These are phyloP conservation scores for Stachybotrys elegans DNA, from an alignment of 2,329 filamentous ascomycete genomes.

Conservation along the genomic window DNA sequence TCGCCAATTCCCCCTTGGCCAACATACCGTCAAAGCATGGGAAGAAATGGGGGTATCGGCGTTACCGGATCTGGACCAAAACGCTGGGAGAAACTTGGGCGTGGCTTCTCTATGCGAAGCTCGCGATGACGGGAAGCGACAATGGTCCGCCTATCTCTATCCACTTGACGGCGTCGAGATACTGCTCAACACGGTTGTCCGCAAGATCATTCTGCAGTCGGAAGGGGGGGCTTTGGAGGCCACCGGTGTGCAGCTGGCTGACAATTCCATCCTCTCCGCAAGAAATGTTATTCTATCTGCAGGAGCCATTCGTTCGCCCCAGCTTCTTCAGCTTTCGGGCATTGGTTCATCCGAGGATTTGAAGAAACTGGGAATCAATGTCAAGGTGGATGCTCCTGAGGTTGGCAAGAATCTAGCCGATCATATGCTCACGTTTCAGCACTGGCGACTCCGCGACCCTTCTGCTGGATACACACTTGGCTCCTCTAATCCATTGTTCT, in stretches of 20 bases:
- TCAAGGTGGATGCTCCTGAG: constrained; percentile 33
- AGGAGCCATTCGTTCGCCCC: constrained; percentile 41
- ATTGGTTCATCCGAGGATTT: constrained; percentile 37
- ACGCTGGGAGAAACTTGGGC: constrained; percentile 23
- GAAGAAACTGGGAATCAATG: constrained; percentile 31
- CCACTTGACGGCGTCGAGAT: constrained; percentile 19
- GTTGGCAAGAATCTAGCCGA: constrained; percentile 40
- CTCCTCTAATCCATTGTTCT: constrained; percentile 28
- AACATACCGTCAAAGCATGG: constrained; percentile 31
- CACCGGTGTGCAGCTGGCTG: constrained; percentile 19
- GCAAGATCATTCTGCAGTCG: constrained; percentile 12
- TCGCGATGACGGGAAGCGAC: constrained; percentile 15
- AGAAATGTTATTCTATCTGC: constrained; percentile 40
- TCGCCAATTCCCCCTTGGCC: constrained; percentile 32
- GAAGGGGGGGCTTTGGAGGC: constrained; percentile 9
- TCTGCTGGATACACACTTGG: constrained; percentile 26
- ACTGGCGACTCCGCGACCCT: constrained; percentile 26
- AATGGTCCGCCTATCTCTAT: constrained; percentile 18
- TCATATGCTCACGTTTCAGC: constrained; percentile 19
- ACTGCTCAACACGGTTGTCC: constrained; percentile 15
- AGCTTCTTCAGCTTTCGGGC: constrained; percentile 42
- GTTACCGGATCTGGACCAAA: constrained; percentile 19
- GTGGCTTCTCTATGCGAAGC: constrained; percentile 25
- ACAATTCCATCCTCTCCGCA: constrained; percentile 17
- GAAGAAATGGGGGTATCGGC: constrained; percentile 30